Conservation (phyloP, 257 asterid genomes). For the Linderniella brevidens region DNA sequence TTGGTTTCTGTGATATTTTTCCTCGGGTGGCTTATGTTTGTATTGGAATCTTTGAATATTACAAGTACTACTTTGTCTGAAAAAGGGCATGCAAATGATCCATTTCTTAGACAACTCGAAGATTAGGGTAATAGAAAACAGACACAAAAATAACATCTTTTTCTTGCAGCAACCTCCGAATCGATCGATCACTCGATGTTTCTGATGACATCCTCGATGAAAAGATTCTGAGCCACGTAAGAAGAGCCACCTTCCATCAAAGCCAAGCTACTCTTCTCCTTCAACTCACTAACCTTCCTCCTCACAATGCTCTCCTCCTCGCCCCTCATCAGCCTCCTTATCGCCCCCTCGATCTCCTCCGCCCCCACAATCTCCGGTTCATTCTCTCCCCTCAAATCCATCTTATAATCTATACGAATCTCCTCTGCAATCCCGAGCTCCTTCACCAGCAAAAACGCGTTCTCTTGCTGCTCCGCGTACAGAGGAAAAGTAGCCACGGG, state of each 20-base stretch:
- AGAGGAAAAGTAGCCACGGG: conserved; percentile 34
- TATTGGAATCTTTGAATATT: too few species aligned
- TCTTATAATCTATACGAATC: background rate
- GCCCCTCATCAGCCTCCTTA: background rate
- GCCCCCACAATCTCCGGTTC: background rate
- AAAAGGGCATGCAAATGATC: too few species aligned
- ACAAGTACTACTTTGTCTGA: too few species aligned
- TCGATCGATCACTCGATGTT: background rate
- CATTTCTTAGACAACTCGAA: too few species aligned
- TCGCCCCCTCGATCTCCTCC: background rate
- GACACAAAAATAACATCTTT: background rate
- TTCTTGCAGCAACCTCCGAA: background rate
- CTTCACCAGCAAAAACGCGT: conserved; percentile 5
- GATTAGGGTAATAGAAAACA: background rate
- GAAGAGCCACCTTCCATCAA: conserved; percentile 1
- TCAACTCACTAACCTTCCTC: background rate
- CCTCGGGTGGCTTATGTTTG: too few species aligned
- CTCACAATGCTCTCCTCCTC: background rate
- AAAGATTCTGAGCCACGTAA: background rate
- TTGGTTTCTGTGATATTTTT: too few species aligned
- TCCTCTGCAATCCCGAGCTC: conserved; percentile 3
- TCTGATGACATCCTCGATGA: background rate
- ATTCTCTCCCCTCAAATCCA: background rate
- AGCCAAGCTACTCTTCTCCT: conserved; percentile 1
- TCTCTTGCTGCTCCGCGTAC: conserved; percentile 10